Conservation (phyloP, 768 basidiomycete species). For the Leccinum uliginosum region DNA sequence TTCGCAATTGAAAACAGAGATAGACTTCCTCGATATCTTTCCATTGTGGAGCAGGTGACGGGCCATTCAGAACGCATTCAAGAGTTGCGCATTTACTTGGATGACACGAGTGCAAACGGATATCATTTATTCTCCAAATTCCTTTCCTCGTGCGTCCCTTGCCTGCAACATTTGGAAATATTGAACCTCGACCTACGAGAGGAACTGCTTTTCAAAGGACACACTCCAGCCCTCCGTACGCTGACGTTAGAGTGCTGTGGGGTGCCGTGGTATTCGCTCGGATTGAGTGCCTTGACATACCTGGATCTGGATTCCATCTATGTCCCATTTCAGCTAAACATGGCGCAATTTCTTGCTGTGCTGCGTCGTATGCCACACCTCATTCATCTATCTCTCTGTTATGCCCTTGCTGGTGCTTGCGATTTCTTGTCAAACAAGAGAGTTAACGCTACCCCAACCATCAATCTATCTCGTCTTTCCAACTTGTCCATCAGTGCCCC, state of each 20-base stretch:
- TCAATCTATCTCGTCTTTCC: not conserved
- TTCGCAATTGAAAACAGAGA: not conserved
- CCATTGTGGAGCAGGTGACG: not conserved
- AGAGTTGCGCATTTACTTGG: not conserved
- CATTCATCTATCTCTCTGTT: conserved; percentile 29
- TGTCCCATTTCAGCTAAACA: conserved; percentile 21
- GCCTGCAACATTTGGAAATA: not conserved
- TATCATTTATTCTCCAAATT: not conserved
- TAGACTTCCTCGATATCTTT: not conserved
- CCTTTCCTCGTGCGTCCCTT: not conserved
- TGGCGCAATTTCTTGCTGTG: conserved; percentile 27
- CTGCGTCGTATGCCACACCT: conserved; percentile 33
- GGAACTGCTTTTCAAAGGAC: not conserved
- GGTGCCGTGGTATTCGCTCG: not conserved
- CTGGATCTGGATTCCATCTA: conserved; percentile 31
- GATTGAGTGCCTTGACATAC: conserved; percentile 25
- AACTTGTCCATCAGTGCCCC: conserved; percentile 1
- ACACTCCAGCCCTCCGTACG: not conserved
- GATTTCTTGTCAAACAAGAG: not conserved
- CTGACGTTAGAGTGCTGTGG: not conserved
- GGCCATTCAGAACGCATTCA: not conserved
- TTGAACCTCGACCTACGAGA: not conserved
- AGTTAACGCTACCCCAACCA: not conserved
- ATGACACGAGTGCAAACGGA: not conserved
- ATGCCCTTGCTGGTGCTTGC: conserved; percentile 24